Evolutionary conservation across 805 yeast species (phyloP).

Genomic region (Debaryomyces castellii): DNA sequence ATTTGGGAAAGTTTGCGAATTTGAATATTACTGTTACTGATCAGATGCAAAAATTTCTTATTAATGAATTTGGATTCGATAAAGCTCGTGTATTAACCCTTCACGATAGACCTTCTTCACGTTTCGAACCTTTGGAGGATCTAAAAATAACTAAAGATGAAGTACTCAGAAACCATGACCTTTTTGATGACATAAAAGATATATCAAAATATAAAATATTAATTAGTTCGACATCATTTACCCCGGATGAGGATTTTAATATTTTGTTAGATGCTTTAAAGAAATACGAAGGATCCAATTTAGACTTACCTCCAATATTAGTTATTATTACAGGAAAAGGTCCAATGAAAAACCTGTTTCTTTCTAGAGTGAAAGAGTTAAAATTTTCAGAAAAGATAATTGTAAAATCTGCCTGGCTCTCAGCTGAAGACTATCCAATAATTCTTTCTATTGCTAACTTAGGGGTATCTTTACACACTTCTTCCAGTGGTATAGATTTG

Average conservation of each 20-base stretch:
- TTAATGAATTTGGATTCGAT: slow-evolving; percentile 51
- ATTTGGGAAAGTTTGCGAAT: slow-evolving; percentile 62
- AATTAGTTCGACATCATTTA: slow-evolving; percentile 87
- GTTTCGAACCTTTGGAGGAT: slow-evolving; percentile 52
- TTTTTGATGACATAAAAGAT: slow-evolving; percentile 25
- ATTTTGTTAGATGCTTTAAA: slow-evolving; percentile 68
- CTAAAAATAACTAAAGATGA: slow-evolving; percentile 33
- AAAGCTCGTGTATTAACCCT: slow-evolving; percentile 55
- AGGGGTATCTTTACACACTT: slow-evolving; percentile 86
- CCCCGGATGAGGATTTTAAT: slow-evolving; percentile 90
- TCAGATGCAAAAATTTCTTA: slow-evolving; percentile 64
- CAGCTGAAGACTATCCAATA: slow-evolving; percentile 74
- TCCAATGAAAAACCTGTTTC: slow-evolving; percentile 62
- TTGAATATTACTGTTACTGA: slow-evolving; percentile 79
- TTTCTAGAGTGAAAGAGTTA: slow-evolving; percentile 43
- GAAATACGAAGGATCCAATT: slow-evolving; percentile 46
- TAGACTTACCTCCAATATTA: slow-evolving; percentile 46
- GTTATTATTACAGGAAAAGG: slow-evolving; percentile 97
- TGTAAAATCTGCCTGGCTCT: slow-evolving; percentile 72
- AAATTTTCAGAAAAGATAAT: slow-evolving; percentile 48
- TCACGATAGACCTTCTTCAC: slow-evolving; percentile 82
- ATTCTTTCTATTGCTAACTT: slow-evolving; percentile 76
- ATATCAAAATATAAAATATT: slow-evolving; percentile 55
- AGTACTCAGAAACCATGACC: slow-evolving; percentile 18
- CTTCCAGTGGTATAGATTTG: slow-evolving; percentile 89